Evolutionary conservation across 768 basidiomycete species (phyloP), one percentile per base, ranked within the genome.

Genomic region (Agrocybe pediades): DNA sequence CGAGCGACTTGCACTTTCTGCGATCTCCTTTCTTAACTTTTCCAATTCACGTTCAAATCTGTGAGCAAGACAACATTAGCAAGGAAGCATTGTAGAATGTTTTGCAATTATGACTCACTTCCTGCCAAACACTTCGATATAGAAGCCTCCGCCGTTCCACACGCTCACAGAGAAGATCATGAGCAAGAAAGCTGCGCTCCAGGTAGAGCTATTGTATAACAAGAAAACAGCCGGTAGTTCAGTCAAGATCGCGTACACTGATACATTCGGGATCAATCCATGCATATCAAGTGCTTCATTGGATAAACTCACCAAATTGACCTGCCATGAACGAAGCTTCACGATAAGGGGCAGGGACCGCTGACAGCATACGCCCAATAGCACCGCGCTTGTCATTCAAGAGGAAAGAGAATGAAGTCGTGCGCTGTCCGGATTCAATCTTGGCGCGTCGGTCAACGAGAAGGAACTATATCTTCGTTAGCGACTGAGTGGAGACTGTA

Each of bases 141-240:
- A 97, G 76, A 87, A 97, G 1, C 91, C 92, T 20, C 90, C 94
- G 9, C 95, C 95, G 65, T 98, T 98, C 95, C 95, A 98, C 0
- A 90, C 93, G 54, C 90, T 90, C 41, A 94, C 91, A 15, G 82
- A 75, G 63, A 98, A 92, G 41, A 98, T 88, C 58, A 82, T 59
- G 33, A 95, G 71, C 20, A 98, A 71, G 73, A 94, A 97, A 2
- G 79, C 68, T 16, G 81, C 84, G 60, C 91, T 94, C 83, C 88
- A 91, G 52, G 80, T 74, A 2, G 89, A 72, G 61, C 86, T 91
- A 62, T 90, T 81, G 64, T 96, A 96, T 40, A 97, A 77, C 24
- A 95, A 49, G 63, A 86, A 91, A 3, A 95, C 83, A 9, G 92
- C 88, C 0, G 93, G 92, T 6, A 95, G 69, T 71, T 93, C 92